Base-by-base conservation (phyloP, 257 asterid genomes). In the Agastache rugosa region DNA sequence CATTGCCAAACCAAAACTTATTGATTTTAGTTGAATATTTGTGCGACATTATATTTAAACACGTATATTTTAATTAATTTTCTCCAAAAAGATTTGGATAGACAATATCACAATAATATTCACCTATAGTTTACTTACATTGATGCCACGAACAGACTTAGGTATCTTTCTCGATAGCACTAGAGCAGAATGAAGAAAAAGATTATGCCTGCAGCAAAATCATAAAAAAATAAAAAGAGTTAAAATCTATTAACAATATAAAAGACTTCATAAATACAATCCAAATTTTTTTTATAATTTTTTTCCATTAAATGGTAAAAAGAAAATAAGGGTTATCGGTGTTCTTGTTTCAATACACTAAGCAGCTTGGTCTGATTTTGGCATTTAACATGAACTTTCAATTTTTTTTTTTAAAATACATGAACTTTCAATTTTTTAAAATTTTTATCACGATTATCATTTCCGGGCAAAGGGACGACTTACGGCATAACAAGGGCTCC, bases 401-500 rank as follows among this genome's bases (percentile, higher is more conserved):
- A 31, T 31, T 31, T 31, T 31, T 1, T 31, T n/a, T n/a, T n/a
- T n/a, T n/a, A n/a, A n/a, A n/a, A n/a, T n/a, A 31, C 37, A 31
- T 31, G 37, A 31, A 31, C 37, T 31, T 31, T 31, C 7, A 5
- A 31, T 31, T 31, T 31, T 31, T 1, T 31, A 0, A 4, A 4
- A 31, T 5, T 31, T 31, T 31, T 31, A 4, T 31, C 37, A 5
- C 7, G 37, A 31, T 31, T 31, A 31, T 31, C 6, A 31, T 31
- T 5, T 31, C 37, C 7, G 37, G 6, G 37, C 37, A 3, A 29
- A 3, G 1, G 17, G 1, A 61, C 91, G 1, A 61, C 91, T 0
- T 86, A 93, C 97, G 98, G 98, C 98, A 93, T 93, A 20, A 93
- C 82, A 1, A 93, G 98, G 62, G 98, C 97, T 23, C 98, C 98